Conservation (phyloP, 2,329 filamentous ascomycete genomes). For the Neopestalotiopsis rosae region DNA sequence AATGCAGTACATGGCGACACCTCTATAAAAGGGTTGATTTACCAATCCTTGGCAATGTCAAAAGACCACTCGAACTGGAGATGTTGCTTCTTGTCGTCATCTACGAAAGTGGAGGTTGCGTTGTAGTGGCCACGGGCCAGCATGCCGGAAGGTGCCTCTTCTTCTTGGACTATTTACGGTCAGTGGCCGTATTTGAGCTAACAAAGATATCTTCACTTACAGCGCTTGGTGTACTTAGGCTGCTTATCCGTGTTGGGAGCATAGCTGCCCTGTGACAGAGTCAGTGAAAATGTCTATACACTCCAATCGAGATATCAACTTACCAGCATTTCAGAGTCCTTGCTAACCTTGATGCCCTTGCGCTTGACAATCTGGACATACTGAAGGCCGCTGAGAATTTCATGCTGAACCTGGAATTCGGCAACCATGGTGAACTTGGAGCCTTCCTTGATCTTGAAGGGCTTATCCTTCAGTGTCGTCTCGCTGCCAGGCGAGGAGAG, state of each 20-base stretch:
- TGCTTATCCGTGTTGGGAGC: conserved; percentile 91
- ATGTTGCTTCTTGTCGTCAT: conserved; percentile 92
- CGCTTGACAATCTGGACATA: conserved; percentile 95
- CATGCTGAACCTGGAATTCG: conserved; percentile 93
- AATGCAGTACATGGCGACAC: not conserved
- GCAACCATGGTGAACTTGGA: conserved; percentile 93
- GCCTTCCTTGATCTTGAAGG: conserved; percentile 98
- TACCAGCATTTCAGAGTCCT: conserved; percentile 98
- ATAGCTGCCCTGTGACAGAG: conserved; percentile 75
- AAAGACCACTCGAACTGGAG: conserved; percentile 96
- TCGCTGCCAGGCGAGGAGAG: conserved; percentile 77
- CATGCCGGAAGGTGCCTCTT: conserved; percentile 92
- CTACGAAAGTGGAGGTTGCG: conserved; percentile 87
- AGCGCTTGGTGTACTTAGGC: conserved; percentile 86
- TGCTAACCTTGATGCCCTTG: conserved; percentile 84
- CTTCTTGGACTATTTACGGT: conserved; percentile 73
- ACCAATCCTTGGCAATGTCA: conserved; percentile 95
- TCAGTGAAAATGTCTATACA: conserved; percentile 29
- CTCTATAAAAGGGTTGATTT: not conserved
- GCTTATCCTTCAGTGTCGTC: conserved; percentile 81
- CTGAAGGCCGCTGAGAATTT: conserved; percentile 93
- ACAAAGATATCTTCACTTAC: conserved; percentile 58
- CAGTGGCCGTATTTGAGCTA: conserved; percentile 1
- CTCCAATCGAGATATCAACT: conserved; percentile 38
- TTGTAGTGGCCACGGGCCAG: conserved; percentile 89